A percentile compares a stretch with the other conserved stretches of the same genome.
These are phyloP conservation scores for Ochromonas danica DNA, from an alignment of 108 stramenopile genomes.

Conservation along the genomic window DNA sequence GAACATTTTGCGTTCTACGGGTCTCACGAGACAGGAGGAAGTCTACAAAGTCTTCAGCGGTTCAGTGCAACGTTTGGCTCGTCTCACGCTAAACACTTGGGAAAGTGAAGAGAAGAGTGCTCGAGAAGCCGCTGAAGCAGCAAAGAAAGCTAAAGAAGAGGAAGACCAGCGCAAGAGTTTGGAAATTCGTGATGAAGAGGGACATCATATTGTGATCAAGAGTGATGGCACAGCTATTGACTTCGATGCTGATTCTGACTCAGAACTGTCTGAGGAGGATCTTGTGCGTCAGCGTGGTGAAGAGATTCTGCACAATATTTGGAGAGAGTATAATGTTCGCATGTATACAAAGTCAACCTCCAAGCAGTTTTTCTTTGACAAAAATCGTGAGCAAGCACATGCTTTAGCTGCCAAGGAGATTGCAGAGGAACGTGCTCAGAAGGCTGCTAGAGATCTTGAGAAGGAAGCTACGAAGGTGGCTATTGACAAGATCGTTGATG, in stretches of 20 bases:
- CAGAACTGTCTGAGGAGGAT: background rate
- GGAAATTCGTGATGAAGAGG: too few relatives aligned
- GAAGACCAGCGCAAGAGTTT: background rate
- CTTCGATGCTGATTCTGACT: too few relatives aligned
- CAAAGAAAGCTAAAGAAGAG: background rate
- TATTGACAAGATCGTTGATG: background rate
- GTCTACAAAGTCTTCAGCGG: background rate
- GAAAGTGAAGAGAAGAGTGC: too few relatives aligned
- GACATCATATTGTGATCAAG: too few relatives aligned
- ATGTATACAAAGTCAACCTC: background rate
- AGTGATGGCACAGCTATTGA: too few relatives aligned
- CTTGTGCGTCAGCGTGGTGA: background rate
- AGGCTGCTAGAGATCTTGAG: background rate
- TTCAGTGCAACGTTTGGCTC: background rate
- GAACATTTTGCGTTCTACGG: background rate
- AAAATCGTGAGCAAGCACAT: background rate
- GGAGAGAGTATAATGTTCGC: background rate
- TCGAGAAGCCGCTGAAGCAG: background rate
- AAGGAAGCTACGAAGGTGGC: background rate
- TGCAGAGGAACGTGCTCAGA: background rate
- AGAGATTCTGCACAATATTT: background rate
- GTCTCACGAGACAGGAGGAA: background rate
- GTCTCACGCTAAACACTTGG: too few relatives aligned
- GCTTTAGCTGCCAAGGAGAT: background rate
- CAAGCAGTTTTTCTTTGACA: background rate